These are phyloP conservation scores for Sporothrix phasma DNA, from an alignment of 2,329 filamentous ascomycete species.

Conservation along the genomic window DNA sequence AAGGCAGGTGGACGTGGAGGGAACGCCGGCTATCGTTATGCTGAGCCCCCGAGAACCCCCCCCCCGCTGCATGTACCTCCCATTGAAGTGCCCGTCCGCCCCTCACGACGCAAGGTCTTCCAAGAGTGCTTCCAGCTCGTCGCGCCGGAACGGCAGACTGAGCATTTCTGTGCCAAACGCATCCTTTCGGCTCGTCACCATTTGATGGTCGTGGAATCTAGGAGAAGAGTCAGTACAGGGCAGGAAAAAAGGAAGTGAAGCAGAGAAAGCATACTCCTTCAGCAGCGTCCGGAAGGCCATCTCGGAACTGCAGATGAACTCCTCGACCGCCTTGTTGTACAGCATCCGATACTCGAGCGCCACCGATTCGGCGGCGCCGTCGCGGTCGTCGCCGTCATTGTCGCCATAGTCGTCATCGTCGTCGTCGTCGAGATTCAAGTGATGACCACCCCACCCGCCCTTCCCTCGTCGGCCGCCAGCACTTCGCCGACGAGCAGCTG, in stretches of 20 bases:
- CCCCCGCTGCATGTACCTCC: neutral
- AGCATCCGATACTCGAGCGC: slow-evolving; percentile 84
- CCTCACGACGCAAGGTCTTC: slow-evolving; percentile 53
- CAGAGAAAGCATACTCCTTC: slow-evolving; percentile 55
- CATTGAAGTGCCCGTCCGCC: neutral
- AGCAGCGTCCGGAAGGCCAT: slow-evolving; percentile 89
- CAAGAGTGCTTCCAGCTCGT: slow-evolving; percentile 80
- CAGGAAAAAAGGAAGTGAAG: slow-evolving; percentile 15
- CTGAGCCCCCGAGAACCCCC: neutral
- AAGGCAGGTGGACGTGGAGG: too few relatives aligned
- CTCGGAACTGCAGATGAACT: slow-evolving; percentile 94
- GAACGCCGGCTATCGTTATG: neutral
- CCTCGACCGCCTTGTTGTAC: slow-evolving; percentile 91
- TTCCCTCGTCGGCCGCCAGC: slow-evolving; percentile 57
- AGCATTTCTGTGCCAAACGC: slow-evolving; percentile 74
- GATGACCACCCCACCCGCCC: slow-evolving; percentile 35
- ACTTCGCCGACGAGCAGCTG: slow-evolving; percentile 77
- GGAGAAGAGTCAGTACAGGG: neutral
- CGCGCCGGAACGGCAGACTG: slow-evolving; percentile 73
- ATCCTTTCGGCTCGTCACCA: slow-evolving; percentile 85
- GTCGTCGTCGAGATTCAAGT: slow-evolving; percentile 52
- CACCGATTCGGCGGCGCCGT: slow-evolving; percentile 43
- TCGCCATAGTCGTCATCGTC: slow-evolving; percentile 69
- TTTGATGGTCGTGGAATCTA: slow-evolving; percentile 92
- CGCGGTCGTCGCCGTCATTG: slow-evolving; percentile 38